These are phyloP conservation scores for Alternaria panax DNA, from an alignment of 2,329 filamentous ascomycete genomes.

Conservation along the genomic window DNA sequence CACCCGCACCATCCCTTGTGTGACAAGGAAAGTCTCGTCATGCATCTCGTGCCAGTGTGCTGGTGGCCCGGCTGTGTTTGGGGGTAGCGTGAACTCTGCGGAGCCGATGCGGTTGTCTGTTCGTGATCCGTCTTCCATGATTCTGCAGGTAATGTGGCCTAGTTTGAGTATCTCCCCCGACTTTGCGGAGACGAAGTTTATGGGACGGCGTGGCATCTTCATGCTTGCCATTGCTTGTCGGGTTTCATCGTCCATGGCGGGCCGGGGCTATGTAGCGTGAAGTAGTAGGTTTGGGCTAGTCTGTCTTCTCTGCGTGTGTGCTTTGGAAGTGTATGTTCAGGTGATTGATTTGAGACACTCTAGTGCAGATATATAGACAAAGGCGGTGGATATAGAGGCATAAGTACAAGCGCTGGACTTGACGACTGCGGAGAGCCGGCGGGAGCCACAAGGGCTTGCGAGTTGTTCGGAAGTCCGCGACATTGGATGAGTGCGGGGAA, in stretches of 20 bases:
- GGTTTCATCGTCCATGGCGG: constrained; percentile 47
- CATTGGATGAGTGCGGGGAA: background rate
- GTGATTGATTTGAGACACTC: background rate
- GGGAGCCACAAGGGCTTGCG: constrained; percentile 7
- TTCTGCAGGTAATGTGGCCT: constrained; percentile 58
- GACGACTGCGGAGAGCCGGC: constrained; percentile 38
- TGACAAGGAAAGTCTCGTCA: constrained; percentile 66
- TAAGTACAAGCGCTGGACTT: constrained; percentile 12
- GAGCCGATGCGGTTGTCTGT: constrained; percentile 59
- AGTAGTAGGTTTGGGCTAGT: background rate
- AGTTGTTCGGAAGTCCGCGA: background rate
- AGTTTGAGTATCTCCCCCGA: constrained; percentile 59
- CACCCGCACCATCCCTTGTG: constrained; percentile 54
- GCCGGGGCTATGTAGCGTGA: background rate
- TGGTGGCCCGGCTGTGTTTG: constrained; percentile 57
- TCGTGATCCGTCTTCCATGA: constrained; percentile 61
- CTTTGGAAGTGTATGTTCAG: background rate
- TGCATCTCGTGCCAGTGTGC: constrained; percentile 64
- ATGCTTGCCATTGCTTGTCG: constrained; percentile 42
- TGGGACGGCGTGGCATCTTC: constrained; percentile 53
- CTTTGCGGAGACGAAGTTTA: constrained; percentile 59
- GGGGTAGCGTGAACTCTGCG: constrained; percentile 59
- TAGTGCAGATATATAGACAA: background rate
- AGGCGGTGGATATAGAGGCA: background rate
- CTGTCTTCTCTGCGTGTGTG: background rate